Evolutionary conservation across 1,139 yeast species (phyloP), one percentile per base, ranked within the genome.

Genomic region (Nakaseomyces bracarensis): DNA sequence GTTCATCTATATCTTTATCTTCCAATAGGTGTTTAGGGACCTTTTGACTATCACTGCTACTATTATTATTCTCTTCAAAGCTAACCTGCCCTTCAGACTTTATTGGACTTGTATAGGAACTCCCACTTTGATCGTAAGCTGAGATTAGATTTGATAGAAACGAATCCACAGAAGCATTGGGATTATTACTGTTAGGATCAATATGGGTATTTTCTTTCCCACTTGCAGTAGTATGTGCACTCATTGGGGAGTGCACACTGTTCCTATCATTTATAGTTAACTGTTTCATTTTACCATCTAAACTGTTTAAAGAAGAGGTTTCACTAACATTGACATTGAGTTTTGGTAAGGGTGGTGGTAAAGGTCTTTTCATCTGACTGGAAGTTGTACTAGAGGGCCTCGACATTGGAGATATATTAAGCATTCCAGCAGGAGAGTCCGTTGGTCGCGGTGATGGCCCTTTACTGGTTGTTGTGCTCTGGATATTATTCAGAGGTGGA

Each of bases 1-100:
- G 63, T 29, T 76, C 75, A 38, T 75, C 75, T 29, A 79, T 70
- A 46, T 71, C 74, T 41, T 63, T 58, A 21, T 43, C 46, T n/a
- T 45, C 38, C 30, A 40, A 30, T 13, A 33, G 11, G 10, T 20
- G 26, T 11, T 26, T n/a, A 9, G 36, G 36, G 13, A 33, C 36
- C 18, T 13, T 20, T 8, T 20, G 16, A n/a, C 26, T 21, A 13
- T 20, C 38, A 28, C 28, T 21, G 9, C 33, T 22, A 5, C 28
- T 16, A 16, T 38, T 16, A 23, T 19, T 14, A 13, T 34, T 10
- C 31, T 41, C 27, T 34, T 29, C 31, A 9, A 30, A 30, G 13
- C 14, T 30, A 9, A 11, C 11, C 13, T 30, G 34, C 3, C 21
- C 28, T 26, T 31, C 38, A 26, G 19, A 5, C 13, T 18, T 35